Percentiles rank a stretch among this genome's conserved stretches.
These are phyloP conservation scores for Coemansia sp. DNA, from an alignment of 371 early-diverging fungal species.

Conservation along the genomic window DNA sequence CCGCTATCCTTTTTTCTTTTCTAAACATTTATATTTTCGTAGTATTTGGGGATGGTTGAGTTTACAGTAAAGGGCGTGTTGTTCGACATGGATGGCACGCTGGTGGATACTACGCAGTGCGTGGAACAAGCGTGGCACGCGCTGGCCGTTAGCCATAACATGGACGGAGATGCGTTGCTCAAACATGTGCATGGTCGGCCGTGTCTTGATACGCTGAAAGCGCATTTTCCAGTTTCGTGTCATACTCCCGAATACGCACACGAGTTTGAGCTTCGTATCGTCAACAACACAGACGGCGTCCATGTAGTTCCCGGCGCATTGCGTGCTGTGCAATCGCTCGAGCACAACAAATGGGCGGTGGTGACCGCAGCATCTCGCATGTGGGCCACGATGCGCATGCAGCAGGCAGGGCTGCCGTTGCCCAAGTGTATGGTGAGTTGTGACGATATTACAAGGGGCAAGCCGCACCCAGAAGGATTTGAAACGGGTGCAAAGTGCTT, in stretches of 20 bases:
- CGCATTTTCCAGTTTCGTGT: constrained; percentile 51
- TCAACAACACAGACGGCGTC: constrained; percentile 54
- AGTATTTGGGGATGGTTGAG: not conserved
- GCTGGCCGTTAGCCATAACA: constrained; percentile 44
- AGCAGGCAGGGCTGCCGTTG: constrained; percentile 48
- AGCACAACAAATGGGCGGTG: constrained; percentile 51
- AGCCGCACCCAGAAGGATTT: constrained; percentile 70
- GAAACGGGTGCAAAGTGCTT: constrained; percentile 55
- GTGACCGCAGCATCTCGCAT: constrained; percentile 56
- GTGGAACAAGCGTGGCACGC: constrained; percentile 30
- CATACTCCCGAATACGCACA: constrained; percentile 29
- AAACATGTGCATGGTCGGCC: constrained; percentile 54
- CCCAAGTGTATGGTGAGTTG: constrained; percentile 52
- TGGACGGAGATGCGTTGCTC: constrained; percentile 45
- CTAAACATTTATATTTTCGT: not conserved
- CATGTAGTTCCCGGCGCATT: constrained; percentile 52
- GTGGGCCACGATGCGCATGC: constrained; percentile 52
- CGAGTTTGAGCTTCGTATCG: constrained; percentile 37
- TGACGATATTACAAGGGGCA: constrained; percentile 55
- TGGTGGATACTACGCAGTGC: constrained; percentile 34
- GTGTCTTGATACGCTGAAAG: constrained; percentile 52
- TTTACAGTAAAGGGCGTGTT: constrained; percentile 16
- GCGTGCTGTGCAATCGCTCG: constrained; percentile 29
- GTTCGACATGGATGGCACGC: constrained; percentile 44
- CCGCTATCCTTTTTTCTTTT: not conserved